phyloP scores from a whole-genome alignment of 805 yeast genomes.

The Saccharomycopsis javanensis region DNA sequence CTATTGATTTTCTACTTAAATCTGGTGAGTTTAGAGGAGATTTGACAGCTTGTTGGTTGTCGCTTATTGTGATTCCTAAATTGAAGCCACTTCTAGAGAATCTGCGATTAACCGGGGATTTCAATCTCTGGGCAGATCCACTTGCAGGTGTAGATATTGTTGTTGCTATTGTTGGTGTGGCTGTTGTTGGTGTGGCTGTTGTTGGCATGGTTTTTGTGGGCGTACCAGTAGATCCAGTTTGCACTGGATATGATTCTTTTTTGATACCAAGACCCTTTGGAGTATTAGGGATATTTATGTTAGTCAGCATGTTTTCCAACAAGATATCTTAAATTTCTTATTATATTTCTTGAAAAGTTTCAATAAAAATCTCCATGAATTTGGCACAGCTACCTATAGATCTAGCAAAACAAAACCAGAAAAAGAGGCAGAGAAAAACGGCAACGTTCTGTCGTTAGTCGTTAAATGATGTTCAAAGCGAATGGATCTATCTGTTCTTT shows the following conservation, averaged over 20 bases:
- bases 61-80: constrained; percentile 15
- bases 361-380: background rate
- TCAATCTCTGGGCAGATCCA: background rate
- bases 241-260: background rate
- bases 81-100: constrained; percentile 16
- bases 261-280: background rate
- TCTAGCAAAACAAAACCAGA: no score
- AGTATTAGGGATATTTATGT: background rate
- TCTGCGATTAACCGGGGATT: constrained; percentile 3
- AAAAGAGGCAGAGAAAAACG: no score
- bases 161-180: background rate
- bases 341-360: background rate
- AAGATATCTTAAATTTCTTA: no score
- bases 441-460: no score
- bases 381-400: no score
- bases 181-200: background rate
- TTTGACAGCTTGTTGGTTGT: background rate
- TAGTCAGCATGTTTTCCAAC: no score
- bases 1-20: background rate
- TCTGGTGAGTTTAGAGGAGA: constrained; percentile 1
- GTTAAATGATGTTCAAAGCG: no score
- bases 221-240: background rate
- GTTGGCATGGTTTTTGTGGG: background rate
- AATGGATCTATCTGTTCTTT: no score
- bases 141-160: background rate